Evolutionary conservation across 257 asterid genomes (phyloP), one percentile per base, ranked within the genome.

Genomic region (Jaltomata sinuosa): DNA sequence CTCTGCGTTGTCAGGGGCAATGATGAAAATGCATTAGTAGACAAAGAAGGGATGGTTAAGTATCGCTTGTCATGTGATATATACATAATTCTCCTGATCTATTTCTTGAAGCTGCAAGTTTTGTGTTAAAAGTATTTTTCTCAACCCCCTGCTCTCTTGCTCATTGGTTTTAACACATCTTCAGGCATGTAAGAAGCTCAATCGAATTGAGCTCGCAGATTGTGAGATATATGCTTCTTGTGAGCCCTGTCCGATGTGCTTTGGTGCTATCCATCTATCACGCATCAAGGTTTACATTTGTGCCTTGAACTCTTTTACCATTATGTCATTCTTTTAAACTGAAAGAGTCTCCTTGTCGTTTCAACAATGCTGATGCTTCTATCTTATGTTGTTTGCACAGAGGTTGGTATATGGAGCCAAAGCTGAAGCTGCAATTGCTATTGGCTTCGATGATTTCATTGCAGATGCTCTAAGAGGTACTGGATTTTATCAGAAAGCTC

Each of bases 211-310:
- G 91, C 97, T 97, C 18, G 90, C 99, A 11, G 98, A 97, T 86
- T 97, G 99, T 64, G 99, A 95, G 93, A 95, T 97, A 5, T 97
- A 95, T 81, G 98, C 99, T 55, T 97, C 99, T 8, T 97, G 97
- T 82, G 98, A 97, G 89, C 98, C 99, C 21, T 94, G 98, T 81
- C 98, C 98, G 4, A 95, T 95, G 99, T 97, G 99, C 91, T 95
- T 97, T 80, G 99, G 99, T 29, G 99, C 99, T 42, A 95, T 97
- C 91, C 98, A 95, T 89, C 98, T 97, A 81, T 97, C 99, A n/a
- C 90, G 98, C 90, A 81, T 95, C 85, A 97, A 93, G 98, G 98
- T 92, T 54, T 27, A 38, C 10, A 50, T 47, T 34, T 84, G 59
- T 34, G 29, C 47, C 29, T n/a, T 34, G 32, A 29, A 40, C 27